phyloP scores from a whole-genome alignment of 345 rosid genomes.

The Odontarrhena argentea region DNA sequence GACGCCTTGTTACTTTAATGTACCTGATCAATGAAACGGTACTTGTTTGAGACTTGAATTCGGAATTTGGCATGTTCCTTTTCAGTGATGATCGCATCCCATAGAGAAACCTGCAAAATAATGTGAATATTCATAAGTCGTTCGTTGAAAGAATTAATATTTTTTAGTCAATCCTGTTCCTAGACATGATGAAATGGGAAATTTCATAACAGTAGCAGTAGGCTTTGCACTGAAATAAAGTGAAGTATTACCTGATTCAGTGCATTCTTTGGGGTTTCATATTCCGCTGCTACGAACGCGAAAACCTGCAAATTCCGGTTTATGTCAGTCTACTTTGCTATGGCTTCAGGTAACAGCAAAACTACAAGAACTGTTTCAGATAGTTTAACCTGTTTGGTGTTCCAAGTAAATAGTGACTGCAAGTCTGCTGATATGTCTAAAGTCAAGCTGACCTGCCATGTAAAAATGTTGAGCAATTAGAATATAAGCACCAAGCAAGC shows the following conservation, averaged over 20 bases:
- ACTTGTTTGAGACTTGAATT: slow-evolving; percentile 77
- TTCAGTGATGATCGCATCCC: slow-evolving; percentile 89
- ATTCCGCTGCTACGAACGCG: slow-evolving; percentile 83
- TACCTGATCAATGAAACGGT: slow-evolving; percentile 96
- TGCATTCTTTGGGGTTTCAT: slow-evolving; percentile 73
- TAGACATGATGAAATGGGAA: background rate
- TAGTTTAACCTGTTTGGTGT: slow-evolving; percentile 84
- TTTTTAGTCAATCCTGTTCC: background rate
- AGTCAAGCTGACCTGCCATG: slow-evolving; percentile 77
- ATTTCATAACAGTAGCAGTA: background rate
- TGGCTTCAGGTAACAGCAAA: slow-evolving; percentile 9
- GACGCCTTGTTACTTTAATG: background rate
- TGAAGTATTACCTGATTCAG: slow-evolving; percentile 74
- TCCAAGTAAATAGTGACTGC: slow-evolving; percentile 92
- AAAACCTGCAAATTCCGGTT: slow-evolving; percentile 61
- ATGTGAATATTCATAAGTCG: background rate
- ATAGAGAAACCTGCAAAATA: slow-evolving; percentile 70
- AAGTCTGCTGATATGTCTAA: slow-evolving; percentile 86
- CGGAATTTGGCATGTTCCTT: slow-evolving; percentile 84
- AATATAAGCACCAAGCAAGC: slow-evolving; percentile 16
- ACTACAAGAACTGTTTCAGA: slow-evolving; percentile 3
- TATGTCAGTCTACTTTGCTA: background rate
- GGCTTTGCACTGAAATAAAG: background rate
- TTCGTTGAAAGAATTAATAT: background rate
- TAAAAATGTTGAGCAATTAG: slow-evolving; percentile 15